A percentile compares a stretch with the other conserved stretches of the same genome.
Conservation (phyloP, 768 basidiomycete species). For the Gautieria morchelliformis region DNA sequence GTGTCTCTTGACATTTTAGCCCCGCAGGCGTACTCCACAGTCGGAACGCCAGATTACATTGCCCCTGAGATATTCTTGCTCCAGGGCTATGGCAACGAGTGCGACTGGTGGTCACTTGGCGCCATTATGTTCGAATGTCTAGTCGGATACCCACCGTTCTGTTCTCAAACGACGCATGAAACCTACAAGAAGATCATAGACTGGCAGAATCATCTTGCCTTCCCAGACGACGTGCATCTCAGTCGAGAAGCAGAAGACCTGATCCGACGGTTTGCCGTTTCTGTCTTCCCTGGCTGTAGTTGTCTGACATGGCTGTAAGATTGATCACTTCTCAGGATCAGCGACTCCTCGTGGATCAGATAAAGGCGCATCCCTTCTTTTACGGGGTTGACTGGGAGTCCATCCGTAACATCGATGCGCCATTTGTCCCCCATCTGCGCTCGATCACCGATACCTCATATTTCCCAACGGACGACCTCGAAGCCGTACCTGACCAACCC, state of each 20-base stretch:
- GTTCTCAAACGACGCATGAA: conserved; percentile 92
- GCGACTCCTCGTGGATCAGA: conserved; percentile 72
- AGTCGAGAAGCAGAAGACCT: conserved; percentile 87
- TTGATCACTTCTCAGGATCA: conserved; percentile 79
- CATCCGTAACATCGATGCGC: conserved; percentile 84
- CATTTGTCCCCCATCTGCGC: conserved; percentile 90
- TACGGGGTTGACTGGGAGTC: conserved; percentile 90
- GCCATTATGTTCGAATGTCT: conserved; percentile 98
- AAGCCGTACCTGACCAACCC: conserved; percentile 53
- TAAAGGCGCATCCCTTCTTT: conserved; percentile 89
- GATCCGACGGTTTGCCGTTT: conserved; percentile 54
- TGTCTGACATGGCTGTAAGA: conserved; percentile 25
- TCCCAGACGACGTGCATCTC: conserved; percentile 92
- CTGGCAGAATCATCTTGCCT: conserved; percentile 77
- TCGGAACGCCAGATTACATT: conserved; percentile 94
- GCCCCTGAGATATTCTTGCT: conserved; percentile 96
- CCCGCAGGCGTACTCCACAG: conserved; percentile 87
- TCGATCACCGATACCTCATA: conserved; percentile 97
- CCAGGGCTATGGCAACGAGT: conserved; percentile 96
- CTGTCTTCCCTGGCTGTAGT: background rate
- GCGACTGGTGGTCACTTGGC: conserved; percentile 99
- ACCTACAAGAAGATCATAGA: conserved; percentile 98
- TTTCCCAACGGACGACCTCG: conserved; percentile 92
- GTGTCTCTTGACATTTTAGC: background rate
- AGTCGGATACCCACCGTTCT: conserved; percentile 96